Conservation (phyloP, 305 asterid species). For the Fraxinus platypoda region DNA sequence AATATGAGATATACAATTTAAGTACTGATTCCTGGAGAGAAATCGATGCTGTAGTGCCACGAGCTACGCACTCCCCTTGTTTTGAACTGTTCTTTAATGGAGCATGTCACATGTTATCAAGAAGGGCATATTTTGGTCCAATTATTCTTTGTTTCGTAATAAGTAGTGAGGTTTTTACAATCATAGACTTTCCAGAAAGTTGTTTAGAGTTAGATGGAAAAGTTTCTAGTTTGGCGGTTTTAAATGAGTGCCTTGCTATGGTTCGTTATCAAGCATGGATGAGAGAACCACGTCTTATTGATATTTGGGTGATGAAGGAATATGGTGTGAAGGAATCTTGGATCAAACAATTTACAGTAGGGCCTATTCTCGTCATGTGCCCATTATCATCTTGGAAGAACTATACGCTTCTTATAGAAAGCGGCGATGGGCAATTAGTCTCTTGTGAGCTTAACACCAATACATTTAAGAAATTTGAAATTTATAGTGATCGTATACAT, state of each 20-base stretch:
- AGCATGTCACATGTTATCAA: neutral
- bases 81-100: neutral
- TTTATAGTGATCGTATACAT: neutral
- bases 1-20: neutral
- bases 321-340: conserved; percentile 11
- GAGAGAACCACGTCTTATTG: neutral
- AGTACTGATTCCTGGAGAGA: conserved; percentile 10
- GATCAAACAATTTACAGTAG: neutral
- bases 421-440: neutral
- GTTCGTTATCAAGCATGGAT: neutral
- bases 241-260: conserved; percentile 5
- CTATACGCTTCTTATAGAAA: neutral
- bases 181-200: neutral
- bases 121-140: neutral
- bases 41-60: neutral
- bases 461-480: neutral
- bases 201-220: neutral
- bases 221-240: neutral
- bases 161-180: neutral
- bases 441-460: neutral
- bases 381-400: conserved; percentile 8
- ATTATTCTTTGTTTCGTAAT: neutral
- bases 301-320: conserved; percentile 14
- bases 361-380: neutral
- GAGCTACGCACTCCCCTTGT: neutral